Conservation (phyloP, 495 filamentous ascomycete genomes). For the Hyaloscypha finlandica region DNA sequence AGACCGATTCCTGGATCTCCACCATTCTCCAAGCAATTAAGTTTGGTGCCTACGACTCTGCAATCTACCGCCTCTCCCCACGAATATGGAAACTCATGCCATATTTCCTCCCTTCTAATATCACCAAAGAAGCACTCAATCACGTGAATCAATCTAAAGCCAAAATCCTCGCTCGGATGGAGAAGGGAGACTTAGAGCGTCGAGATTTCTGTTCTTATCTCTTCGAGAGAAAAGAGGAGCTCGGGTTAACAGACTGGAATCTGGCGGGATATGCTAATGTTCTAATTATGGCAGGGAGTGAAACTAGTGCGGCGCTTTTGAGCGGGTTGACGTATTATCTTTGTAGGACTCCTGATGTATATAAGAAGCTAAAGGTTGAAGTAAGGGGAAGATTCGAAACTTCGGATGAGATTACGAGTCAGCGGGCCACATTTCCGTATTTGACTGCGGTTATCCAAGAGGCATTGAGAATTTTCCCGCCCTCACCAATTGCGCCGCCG, state of each 20-base stretch:
- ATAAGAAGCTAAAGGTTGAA: constrained; percentile 50
- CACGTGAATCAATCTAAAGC: not conserved
- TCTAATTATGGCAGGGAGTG: constrained; percentile 42
- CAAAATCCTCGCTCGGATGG: constrained; percentile 1
- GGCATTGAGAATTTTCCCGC: constrained; percentile 58
- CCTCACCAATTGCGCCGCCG: constrained; percentile 51
- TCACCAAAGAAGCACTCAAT: not conserved
- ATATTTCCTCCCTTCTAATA: not conserved
- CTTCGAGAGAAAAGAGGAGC: constrained; percentile 2
- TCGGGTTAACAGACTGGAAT: not conserved
- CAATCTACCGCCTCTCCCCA: constrained; percentile 2
- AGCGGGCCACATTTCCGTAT: constrained; percentile 45
- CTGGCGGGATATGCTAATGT: constrained; percentile 1
- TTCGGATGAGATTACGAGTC: constrained; percentile 50
- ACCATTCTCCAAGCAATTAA: constrained; percentile 36
- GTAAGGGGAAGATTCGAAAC: constrained; percentile 50
- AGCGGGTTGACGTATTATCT: constrained; percentile 52
- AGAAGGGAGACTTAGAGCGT: constrained; percentile 31
- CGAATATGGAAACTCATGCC: not conserved
- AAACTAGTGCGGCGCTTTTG: constrained; percentile 57
- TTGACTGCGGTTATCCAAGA: constrained; percentile 57
- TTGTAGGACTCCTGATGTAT: constrained; percentile 40
- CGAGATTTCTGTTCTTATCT: constrained; percentile 14
- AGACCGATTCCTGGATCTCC: constrained; percentile 47
- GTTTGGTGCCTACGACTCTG: constrained; percentile 15